Conservation (phyloP, 768 basidiomycete genomes). For the Neoboletus brunneissimus region DNA sequence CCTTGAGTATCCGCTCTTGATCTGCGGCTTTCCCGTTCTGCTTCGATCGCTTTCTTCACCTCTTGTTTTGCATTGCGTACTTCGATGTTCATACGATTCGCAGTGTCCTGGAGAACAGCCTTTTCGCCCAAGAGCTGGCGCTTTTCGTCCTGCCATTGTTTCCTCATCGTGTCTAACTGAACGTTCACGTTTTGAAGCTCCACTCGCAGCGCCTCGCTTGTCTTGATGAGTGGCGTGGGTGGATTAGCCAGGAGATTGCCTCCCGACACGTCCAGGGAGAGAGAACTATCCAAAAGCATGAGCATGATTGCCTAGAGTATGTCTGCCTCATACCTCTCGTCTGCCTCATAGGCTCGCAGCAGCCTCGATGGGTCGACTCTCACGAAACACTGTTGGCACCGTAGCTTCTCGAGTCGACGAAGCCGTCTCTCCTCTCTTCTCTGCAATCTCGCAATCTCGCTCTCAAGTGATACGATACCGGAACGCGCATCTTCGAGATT, state of each 20-base stretch:
- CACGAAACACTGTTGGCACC: constrained; percentile 67
- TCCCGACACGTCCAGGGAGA: constrained; percentile 44
- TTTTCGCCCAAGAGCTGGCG: constrained; percentile 65
- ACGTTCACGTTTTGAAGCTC: constrained; percentile 61
- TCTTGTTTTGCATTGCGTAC: constrained; percentile 59
- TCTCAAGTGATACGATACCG: constrained; percentile 55
- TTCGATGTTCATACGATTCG: constrained; percentile 62
- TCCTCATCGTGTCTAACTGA: constrained; percentile 63
- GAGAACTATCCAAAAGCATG: constrained; percentile 39
- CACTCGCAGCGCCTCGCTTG: constrained; percentile 59
- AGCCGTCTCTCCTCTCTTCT: constrained; percentile 69
- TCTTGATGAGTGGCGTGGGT: constrained; percentile 65
- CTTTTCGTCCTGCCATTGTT: constrained; percentile 69
- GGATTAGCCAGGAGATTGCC: constrained; percentile 52
- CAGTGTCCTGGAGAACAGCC: constrained; percentile 66
- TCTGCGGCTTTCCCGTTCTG: constrained; percentile 47
- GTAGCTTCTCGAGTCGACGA: constrained; percentile 55
- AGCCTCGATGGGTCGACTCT: constrained; percentile 53
- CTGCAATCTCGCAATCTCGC: constrained; percentile 61
- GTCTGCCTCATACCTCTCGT: constrained; percentile 55
- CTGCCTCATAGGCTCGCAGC: constrained; percentile 41
- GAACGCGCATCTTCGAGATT: constrained; percentile 70
- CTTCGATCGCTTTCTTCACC: constrained; percentile 50
- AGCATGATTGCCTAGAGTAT: constrained; percentile 1
- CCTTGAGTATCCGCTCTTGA: constrained; percentile 51